phyloP scores from a whole-genome alignment of 2,329 filamentous ascomycete genomes.

The Sclerotinia sclerotiorum region DNA sequence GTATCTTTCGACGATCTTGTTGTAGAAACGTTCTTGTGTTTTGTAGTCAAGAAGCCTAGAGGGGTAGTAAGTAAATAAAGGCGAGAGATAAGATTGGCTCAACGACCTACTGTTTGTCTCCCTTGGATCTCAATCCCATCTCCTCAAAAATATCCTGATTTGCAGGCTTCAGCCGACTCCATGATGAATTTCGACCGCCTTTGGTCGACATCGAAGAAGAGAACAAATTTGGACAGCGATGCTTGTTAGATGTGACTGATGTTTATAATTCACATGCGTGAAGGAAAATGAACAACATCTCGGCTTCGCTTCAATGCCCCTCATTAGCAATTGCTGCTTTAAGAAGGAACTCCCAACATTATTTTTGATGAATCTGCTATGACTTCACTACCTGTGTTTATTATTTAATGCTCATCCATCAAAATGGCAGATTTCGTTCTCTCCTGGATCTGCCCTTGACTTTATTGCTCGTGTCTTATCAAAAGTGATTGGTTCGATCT shows the following conservation, averaged over 20 bases:
- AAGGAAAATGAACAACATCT: background rate
- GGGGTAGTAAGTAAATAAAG: slow-evolving; percentile 27
- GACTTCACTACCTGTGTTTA: background rate
- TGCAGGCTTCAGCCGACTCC: slow-evolving; percentile 71
- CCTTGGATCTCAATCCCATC: slow-evolving; percentile 86
- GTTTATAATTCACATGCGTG: background rate
- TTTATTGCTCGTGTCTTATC: background rate
- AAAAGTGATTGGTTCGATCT: background rate
- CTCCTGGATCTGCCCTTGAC: background rate
- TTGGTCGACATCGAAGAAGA: slow-evolving; percentile 35
- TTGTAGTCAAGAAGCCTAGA: slow-evolving; percentile 69
- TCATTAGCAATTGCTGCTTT: slow-evolving; percentile 16
- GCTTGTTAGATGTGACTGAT: background rate
- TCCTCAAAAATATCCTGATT: slow-evolving; percentile 74
- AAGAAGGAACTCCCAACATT: slow-evolving; percentile 19
- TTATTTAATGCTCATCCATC: background rate
- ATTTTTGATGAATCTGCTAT: slow-evolving; percentile 13
- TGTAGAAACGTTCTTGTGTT: slow-evolving; percentile 81
- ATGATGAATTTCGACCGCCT: slow-evolving; percentile 49
- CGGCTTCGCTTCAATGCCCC: slow-evolving; percentile 12
- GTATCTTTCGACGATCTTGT: slow-evolving; percentile 83
- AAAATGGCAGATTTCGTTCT: background rate
- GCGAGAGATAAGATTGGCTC: background rate
- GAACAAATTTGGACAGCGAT: slow-evolving; percentile 8
- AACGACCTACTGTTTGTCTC: slow-evolving; percentile 70